Evolutionary conservation across 768 basidiomycete species (phyloP).

Genomic region (Termitomyces sp.): DNA sequence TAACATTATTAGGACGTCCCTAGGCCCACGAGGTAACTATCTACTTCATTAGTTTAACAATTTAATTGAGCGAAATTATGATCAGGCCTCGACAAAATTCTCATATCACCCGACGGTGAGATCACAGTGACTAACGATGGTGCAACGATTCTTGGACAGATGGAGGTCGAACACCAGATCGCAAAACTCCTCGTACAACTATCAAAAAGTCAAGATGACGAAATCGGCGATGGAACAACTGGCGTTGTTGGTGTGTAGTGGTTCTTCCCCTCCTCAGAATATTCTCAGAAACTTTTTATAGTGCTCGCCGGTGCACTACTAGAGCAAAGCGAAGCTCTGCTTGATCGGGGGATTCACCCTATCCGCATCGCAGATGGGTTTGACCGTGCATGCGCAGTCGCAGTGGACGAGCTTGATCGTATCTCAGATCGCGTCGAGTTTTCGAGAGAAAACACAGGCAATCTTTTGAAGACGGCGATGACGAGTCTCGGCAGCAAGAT

Average conservation of each 20-base stretch:
- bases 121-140: conserved; percentile 99
- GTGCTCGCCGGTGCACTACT: conserved; percentile 97
- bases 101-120: conserved; percentile 95
- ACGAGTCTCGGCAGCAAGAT: conserved; percentile 98
- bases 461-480: conserved; percentile 91
- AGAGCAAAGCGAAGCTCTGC: conserved; percentile 90
- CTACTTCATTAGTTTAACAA: conserved; percentile 5
- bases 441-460: conserved; percentile 75
- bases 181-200: conserved; percentile 96
- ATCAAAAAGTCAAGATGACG: conserved; percentile 98
- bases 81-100: conserved; percentile 89
- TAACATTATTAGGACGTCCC: conserved; percentile 91
- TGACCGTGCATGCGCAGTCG: conserved; percentile 89
- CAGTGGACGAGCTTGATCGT: conserved; percentile 84
- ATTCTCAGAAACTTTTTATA: conserved; percentile 22
- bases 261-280: neutral
- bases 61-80: conserved; percentile 1
- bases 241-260: conserved; percentile 89
- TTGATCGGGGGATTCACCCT: conserved; percentile 99
- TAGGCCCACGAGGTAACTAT: conserved; percentile 83
- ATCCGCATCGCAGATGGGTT: conserved; percentile 99
- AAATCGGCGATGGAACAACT: conserved; percentile 98
- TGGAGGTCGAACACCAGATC: conserved; percentile 99
- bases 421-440: conserved; percentile 91
- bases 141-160: conserved; percentile 95